These are phyloP conservation scores for Marasmius sp. DNA, from an alignment of 1,284 basidiomycete species.

Conservation along the genomic window DNA sequence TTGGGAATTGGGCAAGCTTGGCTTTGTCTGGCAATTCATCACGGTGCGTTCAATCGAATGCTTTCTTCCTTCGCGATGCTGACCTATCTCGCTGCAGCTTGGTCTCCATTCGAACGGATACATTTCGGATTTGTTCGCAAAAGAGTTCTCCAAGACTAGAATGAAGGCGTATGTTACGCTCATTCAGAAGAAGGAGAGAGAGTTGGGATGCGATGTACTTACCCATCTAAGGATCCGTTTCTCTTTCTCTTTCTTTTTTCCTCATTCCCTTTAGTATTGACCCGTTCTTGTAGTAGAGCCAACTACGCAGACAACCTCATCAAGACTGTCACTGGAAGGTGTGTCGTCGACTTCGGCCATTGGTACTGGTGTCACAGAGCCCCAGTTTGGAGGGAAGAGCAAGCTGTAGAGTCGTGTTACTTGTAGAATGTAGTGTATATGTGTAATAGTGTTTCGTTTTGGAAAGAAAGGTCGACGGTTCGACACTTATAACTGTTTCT, in stretches of 20 bases:
- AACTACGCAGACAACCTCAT: constrained; percentile 91
- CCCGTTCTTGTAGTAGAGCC: constrained; percentile 71
- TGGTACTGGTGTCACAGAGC: constrained; percentile 92
- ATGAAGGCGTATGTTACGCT: constrained; percentile 92
- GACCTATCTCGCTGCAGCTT: constrained; percentile 52
- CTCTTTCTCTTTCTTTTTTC: not conserved
- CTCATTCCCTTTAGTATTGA: constrained; percentile 3
- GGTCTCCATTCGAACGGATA: constrained; percentile 97
- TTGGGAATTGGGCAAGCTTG: constrained; percentile 92
- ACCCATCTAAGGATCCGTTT: constrained; percentile 78
- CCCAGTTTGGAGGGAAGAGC: constrained; percentile 71
- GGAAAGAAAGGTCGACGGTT: too few species aligned
- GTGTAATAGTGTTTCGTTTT: not conserved
- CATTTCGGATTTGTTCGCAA: constrained; percentile 93
- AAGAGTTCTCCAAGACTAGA: constrained; percentile 84
- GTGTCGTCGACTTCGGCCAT: constrained; percentile 93
- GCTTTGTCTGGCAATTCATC: constrained; percentile 98
- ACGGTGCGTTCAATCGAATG: constrained; percentile 57
- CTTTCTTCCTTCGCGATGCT: constrained; percentile 4
- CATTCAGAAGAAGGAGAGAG: constrained; percentile 83
- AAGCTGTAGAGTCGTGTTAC: not conserved
- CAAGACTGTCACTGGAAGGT: constrained; percentile 95
- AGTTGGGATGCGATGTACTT: constrained; percentile 89
- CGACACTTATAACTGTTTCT: too few species aligned
- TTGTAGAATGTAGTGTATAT: not conserved